Evolutionary conservation across 73 alveolate species (phyloP).

Genomic region (Stentor roeselii): DNA sequence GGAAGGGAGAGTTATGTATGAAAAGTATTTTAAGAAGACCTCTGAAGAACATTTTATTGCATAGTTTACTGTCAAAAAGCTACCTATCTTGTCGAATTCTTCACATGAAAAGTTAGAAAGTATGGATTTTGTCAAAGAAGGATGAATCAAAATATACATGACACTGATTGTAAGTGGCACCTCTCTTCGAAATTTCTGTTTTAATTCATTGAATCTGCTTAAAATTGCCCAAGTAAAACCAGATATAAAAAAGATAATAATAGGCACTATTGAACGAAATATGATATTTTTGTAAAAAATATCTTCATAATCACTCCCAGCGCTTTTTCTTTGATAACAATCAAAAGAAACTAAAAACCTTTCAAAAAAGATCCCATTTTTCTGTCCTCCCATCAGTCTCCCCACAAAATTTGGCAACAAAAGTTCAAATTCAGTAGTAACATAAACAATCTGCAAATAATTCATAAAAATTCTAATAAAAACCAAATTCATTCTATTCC

Average conservation of each 20-base stretch:
- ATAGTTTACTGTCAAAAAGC: too few relatives aligned
- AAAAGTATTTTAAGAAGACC: too few relatives aligned
- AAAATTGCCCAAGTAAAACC: conserved; percentile 33
- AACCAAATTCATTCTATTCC: conserved; percentile 35
- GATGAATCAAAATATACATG: conserved; percentile 33
- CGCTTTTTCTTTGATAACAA: conserved; percentile 39
- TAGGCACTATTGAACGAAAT: conserved; percentile 46
- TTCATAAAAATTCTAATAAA: conserved; percentile 55
- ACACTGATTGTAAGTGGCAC: conserved; percentile 25
- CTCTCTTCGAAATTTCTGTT: conserved; percentile 24
- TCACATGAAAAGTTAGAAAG: not conserved
- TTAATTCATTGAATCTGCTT: conserved; percentile 24
- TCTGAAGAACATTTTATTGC: too few relatives aligned
- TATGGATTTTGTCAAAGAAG: conserved; percentile 16
- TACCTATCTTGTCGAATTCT: too few relatives aligned
- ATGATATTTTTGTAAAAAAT: conserved; percentile 37
- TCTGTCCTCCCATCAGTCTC: conserved; percentile 33
- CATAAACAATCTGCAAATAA: conserved; percentile 43
- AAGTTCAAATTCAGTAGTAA: conserved; percentile 56
- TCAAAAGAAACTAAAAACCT: conserved; percentile 54
- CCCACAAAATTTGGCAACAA: conserved; percentile 52
- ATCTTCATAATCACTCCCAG: conserved; percentile 31
- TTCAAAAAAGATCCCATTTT: conserved; percentile 38
- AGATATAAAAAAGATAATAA: conserved; percentile 30
- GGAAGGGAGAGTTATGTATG: too few relatives aligned